Percentiles rank a stretch among this genome's conserved stretches.
Conservation (phyloP, 352 stramenopile species). For the Phytophthora pseudosyringae region DNA sequence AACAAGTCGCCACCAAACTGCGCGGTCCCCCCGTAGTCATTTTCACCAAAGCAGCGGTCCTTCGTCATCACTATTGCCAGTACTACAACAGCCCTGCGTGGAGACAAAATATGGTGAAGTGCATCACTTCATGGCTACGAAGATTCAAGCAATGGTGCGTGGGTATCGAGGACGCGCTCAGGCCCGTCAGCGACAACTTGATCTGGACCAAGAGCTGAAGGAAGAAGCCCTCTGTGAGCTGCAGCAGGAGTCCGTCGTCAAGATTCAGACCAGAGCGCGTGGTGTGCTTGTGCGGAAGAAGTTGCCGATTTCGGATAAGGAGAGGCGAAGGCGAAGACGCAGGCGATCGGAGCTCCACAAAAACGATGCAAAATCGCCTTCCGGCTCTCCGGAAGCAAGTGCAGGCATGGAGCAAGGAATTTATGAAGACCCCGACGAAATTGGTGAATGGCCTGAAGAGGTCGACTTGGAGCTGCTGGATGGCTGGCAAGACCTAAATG, state of each 20-base stretch:
- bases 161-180: slow-evolving; percentile 35
- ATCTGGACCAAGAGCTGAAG: slow-evolving; percentile 48
- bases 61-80: slow-evolving; percentile 8
- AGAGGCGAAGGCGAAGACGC: slow-evolving; percentile 17
- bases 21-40: slow-evolving; percentile 8
- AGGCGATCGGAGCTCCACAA: slow-evolving; percentile 9
- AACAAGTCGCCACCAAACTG: slow-evolving; percentile 7
- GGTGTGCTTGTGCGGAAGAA: slow-evolving; percentile 44
- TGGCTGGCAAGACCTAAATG: slow-evolving; percentile 62
- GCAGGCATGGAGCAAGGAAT: slow-evolving; percentile 7
- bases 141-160: slow-evolving; percentile 48
- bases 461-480: slow-evolving; percentile 56
- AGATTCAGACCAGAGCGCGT: slow-evolving; percentile 53
- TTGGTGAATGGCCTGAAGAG: slow-evolving; percentile 56
- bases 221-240: slow-evolving; percentile 52
- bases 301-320: slow-evolving; percentile 21
- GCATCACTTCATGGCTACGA: slow-evolving; percentile 44
- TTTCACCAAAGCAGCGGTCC: slow-evolving; percentile 19
- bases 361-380: neutral
- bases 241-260: slow-evolving; percentile 35
- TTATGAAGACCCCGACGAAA: slow-evolving; percentile 33
- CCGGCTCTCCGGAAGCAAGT: neutral
- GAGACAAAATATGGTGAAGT: slow-evolving; percentile 23
- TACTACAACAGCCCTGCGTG: neutral
- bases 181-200: slow-evolving; percentile 18